Percentiles rank a stretch among this genome's conserved stretches.
Conservation (phyloP, 305 asterid genomes). For the Ilex paraguariensis region DNA sequence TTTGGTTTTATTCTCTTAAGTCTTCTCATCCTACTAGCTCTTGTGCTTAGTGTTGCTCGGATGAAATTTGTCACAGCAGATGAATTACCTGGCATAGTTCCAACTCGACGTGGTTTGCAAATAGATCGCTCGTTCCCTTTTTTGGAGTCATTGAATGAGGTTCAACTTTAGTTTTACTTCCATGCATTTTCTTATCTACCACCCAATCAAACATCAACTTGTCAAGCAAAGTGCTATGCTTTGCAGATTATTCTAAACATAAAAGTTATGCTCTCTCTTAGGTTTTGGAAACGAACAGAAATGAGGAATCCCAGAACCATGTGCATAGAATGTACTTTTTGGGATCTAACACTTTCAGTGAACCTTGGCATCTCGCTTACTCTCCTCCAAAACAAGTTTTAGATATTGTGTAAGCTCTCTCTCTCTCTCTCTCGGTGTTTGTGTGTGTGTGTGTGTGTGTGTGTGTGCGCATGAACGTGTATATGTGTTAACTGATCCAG, state of each 20-base stretch:
- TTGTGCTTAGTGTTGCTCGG: slow-evolving; percentile 83
- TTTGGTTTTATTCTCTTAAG: slow-evolving; percentile 65
- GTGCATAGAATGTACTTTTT: slow-evolving; percentile 82
- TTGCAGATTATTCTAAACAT: slow-evolving; percentile 12
- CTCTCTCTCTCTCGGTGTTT: slow-evolving; percentile 10
- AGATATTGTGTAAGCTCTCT: slow-evolving; percentile 70
- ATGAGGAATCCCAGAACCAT: slow-evolving; percentile 75
- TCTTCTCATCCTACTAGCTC: slow-evolving; percentile 69
- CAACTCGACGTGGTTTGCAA: slow-evolving; percentile 65
- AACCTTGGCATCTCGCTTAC: slow-evolving; percentile 89
- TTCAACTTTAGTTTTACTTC: slow-evolving; percentile 17
- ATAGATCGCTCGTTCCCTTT: slow-evolving; percentile 87
- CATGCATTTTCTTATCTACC: slow-evolving; percentile 13
- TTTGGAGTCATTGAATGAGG: slow-evolving; percentile 91
- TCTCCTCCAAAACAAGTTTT: slow-evolving; percentile 86
- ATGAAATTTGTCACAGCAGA: slow-evolving; percentile 68
- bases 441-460: neutral
- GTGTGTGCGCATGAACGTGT: too few species aligned
- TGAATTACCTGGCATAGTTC: slow-evolving; percentile 65
- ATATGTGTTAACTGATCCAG: too few species aligned
- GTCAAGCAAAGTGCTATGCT: slow-evolving; percentile 9
- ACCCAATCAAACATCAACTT: slow-evolving; percentile 8
- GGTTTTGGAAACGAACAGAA: slow-evolving; percentile 87
- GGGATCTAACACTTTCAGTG: slow-evolving; percentile 78
- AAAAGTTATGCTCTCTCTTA: slow-evolving; percentile 23